phyloP scores from a whole-genome alignment of 208 protist genomes.

The Endotrypanum monterogeii region DNA sequence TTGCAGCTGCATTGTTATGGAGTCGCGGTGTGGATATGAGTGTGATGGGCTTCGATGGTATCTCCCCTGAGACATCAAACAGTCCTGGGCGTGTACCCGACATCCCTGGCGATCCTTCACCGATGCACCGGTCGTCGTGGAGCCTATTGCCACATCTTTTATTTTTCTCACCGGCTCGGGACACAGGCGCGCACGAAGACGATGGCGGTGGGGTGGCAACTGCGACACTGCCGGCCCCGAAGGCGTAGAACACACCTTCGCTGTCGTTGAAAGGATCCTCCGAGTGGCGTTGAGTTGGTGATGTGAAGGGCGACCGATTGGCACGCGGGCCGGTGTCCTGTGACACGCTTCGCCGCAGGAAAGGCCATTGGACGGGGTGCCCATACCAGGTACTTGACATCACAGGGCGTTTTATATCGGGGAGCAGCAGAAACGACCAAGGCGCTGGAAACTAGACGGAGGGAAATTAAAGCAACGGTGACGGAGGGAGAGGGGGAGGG shows the following conservation, averaged over 20 bases:
- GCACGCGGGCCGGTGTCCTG: background rate
- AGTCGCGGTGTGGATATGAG: background rate
- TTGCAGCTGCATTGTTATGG: background rate
- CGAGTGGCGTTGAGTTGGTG: background rate
- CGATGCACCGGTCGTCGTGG: background rate
- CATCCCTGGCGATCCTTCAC: background rate
- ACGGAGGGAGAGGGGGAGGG: background rate
- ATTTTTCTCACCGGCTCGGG: background rate
- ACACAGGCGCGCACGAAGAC: background rate
- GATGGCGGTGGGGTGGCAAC: conserved; percentile 1
- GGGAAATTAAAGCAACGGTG: background rate
- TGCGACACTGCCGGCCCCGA: conserved; percentile 22
- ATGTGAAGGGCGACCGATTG: conserved; percentile 6
- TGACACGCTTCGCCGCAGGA: background rate
- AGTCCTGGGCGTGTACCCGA: background rate
- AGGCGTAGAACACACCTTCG: conserved; percentile 14
- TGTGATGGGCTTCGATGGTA: background rate
- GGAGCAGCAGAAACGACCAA: background rate
- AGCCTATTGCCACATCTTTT: background rate
- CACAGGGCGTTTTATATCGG: too few relatives aligned
- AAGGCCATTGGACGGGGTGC: background rate
- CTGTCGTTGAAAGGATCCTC: conserved; percentile 12
- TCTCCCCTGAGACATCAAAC: background rate
- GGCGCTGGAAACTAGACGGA: background rate
- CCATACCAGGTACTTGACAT: background rate